These are phyloP conservation scores for Trypanosoma cruzi DNA, from an alignment of 208 protist genomes.

Conservation along the genomic window DNA sequence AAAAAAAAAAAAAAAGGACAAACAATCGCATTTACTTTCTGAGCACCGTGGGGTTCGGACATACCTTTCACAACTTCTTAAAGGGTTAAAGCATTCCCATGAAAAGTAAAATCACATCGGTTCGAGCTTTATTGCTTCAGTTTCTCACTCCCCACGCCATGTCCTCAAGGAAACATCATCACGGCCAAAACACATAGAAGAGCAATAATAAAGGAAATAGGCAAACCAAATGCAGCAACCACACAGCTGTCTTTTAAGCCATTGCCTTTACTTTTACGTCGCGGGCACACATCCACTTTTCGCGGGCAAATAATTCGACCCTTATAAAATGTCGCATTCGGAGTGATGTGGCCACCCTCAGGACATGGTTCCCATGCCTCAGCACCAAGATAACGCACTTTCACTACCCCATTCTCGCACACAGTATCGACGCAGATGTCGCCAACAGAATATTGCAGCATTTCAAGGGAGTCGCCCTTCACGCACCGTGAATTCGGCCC, in stretches of 20 bases:
- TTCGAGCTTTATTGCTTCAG: neutral
- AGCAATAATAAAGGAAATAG: neutral
- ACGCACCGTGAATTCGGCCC: constrained; percentile 28
- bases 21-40: too few relatives aligned
- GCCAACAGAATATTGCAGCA: neutral
- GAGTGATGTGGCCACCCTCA: constrained; percentile 7
- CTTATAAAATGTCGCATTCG: constrained; percentile 16
- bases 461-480: neutral
- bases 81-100: too few relatives aligned
- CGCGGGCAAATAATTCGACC: constrained; percentile 43
- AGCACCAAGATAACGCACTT: constrained; percentile 9
- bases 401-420: constrained; percentile 11
- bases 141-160: neutral
- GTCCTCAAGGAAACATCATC: neutral
- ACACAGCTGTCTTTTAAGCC: neutral
- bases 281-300: constrained; percentile 48
- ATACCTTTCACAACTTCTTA: too few relatives aligned
- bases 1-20: too few relatives aligned
- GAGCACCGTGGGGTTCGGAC: too few relatives aligned
- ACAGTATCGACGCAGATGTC: constrained; percentile 30
- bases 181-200: neutral
- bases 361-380: constrained; percentile 19
- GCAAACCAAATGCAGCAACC: neutral
- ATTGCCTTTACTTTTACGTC: too few relatives aligned
- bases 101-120: too few relatives aligned